Evolutionary conservation across 371 early-diverging fungal species (phyloP).

Genomic region (Syncephalis fuscata): DNA sequence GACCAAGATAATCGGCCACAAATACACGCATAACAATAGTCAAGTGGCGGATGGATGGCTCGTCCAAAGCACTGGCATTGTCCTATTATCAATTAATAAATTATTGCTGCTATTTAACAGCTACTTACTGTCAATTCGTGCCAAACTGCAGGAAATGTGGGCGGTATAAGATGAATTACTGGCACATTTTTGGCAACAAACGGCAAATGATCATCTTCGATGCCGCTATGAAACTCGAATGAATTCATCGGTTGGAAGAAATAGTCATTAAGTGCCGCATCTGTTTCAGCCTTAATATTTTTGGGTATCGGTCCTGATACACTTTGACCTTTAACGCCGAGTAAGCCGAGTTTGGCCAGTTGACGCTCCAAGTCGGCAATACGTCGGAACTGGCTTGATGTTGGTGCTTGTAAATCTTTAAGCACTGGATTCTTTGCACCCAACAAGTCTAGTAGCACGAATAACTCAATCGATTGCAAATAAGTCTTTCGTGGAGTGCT

Average conservation of each 20-base stretch:
- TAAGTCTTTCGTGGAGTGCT: conserved; percentile 16
- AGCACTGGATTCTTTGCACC: conserved; percentile 22
- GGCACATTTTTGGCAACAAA: conserved; percentile 67
- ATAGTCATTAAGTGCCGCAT: conserved; percentile 6
- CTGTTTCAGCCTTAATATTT: conserved; percentile 10
- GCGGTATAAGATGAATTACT: conserved; percentile 76
- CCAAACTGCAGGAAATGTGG: conserved; percentile 87
- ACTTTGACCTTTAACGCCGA: neutral
- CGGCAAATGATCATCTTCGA: conserved; percentile 89
- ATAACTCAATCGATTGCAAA: conserved; percentile 58
- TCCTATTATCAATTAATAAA: conserved; percentile 9
- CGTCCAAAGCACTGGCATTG: conserved; percentile 22
- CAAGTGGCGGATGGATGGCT: conserved; percentile 21
- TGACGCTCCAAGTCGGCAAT: neutral
- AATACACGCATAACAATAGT: conserved; percentile 31
- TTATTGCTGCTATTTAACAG: neutral
- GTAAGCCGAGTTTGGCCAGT: conserved; percentile 12
- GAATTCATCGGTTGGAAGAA: conserved; percentile 15
- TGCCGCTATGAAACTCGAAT: conserved; percentile 12
- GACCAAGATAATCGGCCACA: conserved; percentile 30
- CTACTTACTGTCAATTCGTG: conserved; percentile 36
- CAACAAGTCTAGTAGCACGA: conserved; percentile 78
- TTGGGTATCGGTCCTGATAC: neutral
- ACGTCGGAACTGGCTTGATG: neutral
- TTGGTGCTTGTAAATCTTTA: too few relatives aligned